Percentiles rank a stretch among this genome's conserved stretches.
Conservation (phyloP, 306 rosid species). For the Corylus americana region DNA sequence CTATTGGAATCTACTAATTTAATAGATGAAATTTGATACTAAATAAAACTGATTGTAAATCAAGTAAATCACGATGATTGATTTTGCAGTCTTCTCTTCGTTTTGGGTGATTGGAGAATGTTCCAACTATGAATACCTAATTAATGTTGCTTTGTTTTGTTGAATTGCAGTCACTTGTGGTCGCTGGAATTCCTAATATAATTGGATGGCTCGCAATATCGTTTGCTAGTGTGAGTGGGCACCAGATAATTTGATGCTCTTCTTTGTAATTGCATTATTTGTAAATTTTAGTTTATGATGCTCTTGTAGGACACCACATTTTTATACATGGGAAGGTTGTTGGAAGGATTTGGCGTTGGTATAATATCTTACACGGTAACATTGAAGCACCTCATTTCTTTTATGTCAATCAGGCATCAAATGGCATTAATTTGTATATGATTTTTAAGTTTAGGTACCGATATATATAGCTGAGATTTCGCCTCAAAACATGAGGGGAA, state of each 20-base stretch:
- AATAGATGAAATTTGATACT: too few relatives aligned
- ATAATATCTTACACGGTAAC: slow-evolving; percentile 86
- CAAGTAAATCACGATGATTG: too few relatives aligned
- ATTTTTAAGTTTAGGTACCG: slow-evolving; percentile 58
- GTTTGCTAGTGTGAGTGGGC: slow-evolving; percentile 55
- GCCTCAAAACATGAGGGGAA: slow-evolving; percentile 81
- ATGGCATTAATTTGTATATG: slow-evolving; percentile 25
- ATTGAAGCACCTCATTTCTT: neutral
- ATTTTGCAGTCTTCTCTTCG: too few relatives aligned
- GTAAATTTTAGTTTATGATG: neutral
- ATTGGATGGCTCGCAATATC: slow-evolving; percentile 79
- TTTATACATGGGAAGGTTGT: slow-evolving; percentile 73
- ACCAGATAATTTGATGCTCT: too few relatives aligned
- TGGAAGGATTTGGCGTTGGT: slow-evolving; percentile 96
- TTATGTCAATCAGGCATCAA: neutral
- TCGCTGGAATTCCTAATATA: slow-evolving; percentile 69
- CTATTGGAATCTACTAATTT: too few relatives aligned
- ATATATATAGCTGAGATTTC: slow-evolving; percentile 89
- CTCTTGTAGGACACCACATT: slow-evolving; percentile 62
- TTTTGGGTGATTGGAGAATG: neutral
- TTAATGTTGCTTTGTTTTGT: slow-evolving; percentile 19
- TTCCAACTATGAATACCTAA: neutral
- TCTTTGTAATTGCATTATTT: neutral
- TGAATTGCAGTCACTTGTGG: slow-evolving; percentile 66
- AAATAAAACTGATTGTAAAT: too few relatives aligned